Evolutionary conservation across 441 rosid genomes (phyloP).

Genomic region (Sinapis alba): DNA sequence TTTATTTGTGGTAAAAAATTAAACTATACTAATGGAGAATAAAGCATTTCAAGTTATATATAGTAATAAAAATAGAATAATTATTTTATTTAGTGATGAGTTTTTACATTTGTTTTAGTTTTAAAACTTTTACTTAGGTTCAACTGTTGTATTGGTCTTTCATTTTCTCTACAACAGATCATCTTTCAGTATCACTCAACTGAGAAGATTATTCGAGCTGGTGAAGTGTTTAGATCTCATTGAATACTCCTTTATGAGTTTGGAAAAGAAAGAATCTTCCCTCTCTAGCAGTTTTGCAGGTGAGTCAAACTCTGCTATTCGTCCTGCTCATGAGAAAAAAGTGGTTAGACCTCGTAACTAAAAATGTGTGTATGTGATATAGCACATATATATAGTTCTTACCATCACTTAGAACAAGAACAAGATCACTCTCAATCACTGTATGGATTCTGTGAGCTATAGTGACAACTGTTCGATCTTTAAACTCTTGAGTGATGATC

Average conservation of each 20-base stretch:
- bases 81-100: too few relatives aligned
- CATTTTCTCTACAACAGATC: conserved; percentile 3
- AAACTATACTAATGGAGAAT: neutral
- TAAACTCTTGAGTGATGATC: conserved; percentile 78
- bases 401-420: conserved; percentile 95
- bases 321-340: conserved; percentile 57
- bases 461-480: conserved; percentile 82
- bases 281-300: conserved; percentile 78
- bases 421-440: conserved; percentile 83
- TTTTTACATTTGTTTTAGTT: too few relatives aligned
- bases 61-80: too few relatives aligned
- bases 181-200: conserved; percentile 21
- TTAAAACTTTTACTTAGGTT: neutral
- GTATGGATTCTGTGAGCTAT: conserved; percentile 97
- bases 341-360: neutral
- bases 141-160: neutral
- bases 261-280: conserved; percentile 85
- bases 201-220: conserved; percentile 45
- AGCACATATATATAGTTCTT: conserved; percentile 29
- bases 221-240: conserved; percentile 65
- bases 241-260: conserved; percentile 86
- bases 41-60: neutral
- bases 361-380: conserved; percentile 1
- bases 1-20: neutral
- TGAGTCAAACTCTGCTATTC: conserved; percentile 85